phyloP scores from a whole-genome alignment of 2,329 filamentous ascomycete species.

The Elsinoe ampelina region DNA sequence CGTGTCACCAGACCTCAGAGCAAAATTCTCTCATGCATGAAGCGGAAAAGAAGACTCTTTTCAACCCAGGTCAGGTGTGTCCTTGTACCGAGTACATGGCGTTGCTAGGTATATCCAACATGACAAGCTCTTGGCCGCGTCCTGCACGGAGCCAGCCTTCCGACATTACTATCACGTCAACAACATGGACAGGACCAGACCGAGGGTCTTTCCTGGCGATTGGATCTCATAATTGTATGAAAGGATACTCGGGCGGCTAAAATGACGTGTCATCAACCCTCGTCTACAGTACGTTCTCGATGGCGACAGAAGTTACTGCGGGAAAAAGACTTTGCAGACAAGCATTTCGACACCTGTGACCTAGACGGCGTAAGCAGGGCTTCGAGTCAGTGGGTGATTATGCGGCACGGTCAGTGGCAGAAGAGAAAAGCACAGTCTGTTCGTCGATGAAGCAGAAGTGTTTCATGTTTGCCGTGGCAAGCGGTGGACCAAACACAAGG shows the following conservation, averaged over 20 bases:
- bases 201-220: not conserved
- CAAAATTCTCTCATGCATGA: too few species aligned
- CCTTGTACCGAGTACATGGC: not conserved
- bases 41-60: not conserved
- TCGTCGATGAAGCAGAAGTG: not conserved
- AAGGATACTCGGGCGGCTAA: not conserved
- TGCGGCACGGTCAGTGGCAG: not conserved
- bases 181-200: not conserved
- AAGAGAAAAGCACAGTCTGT: not conserved
- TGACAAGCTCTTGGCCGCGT: not conserved
- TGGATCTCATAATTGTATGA: not conserved
- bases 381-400: conserved; percentile 1
- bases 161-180: not conserved
- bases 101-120: not conserved
- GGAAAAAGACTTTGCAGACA: conserved; percentile 2
- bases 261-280: not conserved
- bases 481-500: not conserved
- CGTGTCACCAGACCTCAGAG: too few species aligned
- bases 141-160: not conserved
- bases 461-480: not conserved
- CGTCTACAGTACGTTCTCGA: not conserved
- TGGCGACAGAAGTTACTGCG: not conserved
- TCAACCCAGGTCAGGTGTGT: not conserved
- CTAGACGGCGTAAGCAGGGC: not conserved
- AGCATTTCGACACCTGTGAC: conserved; percentile 3